Base-by-base conservation (phyloP, 768 basidiomycete genomes). In the Panaeolus papilionaceus region DNA sequence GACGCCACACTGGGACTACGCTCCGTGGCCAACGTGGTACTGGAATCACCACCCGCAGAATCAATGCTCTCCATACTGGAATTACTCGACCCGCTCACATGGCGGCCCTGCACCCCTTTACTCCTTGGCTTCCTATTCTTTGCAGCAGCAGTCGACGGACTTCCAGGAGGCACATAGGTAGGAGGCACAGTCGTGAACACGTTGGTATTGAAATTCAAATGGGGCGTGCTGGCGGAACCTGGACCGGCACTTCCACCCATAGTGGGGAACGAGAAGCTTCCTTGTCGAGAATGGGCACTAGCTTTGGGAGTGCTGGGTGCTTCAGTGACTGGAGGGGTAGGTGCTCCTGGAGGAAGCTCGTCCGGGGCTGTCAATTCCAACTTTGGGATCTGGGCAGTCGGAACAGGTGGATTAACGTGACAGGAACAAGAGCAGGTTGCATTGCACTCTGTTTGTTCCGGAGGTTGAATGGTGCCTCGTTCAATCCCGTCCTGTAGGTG, bases 161-260 rank as follows among this genome's bases (percentile, higher is more conserved):
- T 80, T 23, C 67, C 23, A 0, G 79, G 78, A 26, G 23, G 23
- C 23, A 71, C 77, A 70, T 70, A 85, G 37, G 74, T 70, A 14
- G 76, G 74, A 0, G 82, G 73, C 6, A 88, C 85, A 0, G 83
- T 82, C 38, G 81, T 86, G 38, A 88, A 88, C 62, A 74, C 74
- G 67, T 86, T 88, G 63, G 83, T 75, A 8, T 75, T 74, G 33
- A 80, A 80, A 4, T 75, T 74, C 28, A 80, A 80, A 4, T 74
- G 74, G 14, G 76, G 75, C 2, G 71, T 58, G 11, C 64, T 68
- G 16, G 58, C 44, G 18, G 66, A 45, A 38, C 33, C 38, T 20
- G 64, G 8, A 42, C 42, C 42, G 20, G 69, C 42, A 0, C 70
- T 64, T 9, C 49, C 66, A n/a, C 66, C 69, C 2, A 69, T 72